phyloP scores from a whole-genome alignment of 2,329 filamentous ascomycete species.

The Cladobotryum protrusum region DNA sequence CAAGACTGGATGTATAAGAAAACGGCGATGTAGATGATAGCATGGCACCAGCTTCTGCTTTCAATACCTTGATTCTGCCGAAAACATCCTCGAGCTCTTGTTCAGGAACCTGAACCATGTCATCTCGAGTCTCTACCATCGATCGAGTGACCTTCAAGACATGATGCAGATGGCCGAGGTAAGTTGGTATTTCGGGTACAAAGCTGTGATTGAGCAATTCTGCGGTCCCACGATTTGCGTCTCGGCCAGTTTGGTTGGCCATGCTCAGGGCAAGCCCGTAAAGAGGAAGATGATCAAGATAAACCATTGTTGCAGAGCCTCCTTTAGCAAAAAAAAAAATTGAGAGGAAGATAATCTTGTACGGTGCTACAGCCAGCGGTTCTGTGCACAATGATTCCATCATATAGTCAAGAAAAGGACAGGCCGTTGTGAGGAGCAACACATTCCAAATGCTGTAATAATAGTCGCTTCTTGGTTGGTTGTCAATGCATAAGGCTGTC shows the following conservation, averaged over 20 bases:
- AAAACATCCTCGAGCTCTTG: slow-evolving; percentile 22
- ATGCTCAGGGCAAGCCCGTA: slow-evolving; percentile 11
- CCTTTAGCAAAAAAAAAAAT: not conserved
- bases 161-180: slow-evolving; percentile 12
- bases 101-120: slow-evolving; percentile 20
- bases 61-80: slow-evolving; percentile 21
- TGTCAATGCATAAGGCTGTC: not conserved
- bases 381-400: not conserved
- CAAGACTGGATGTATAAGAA: not conserved
- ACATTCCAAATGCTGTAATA: slow-evolving; percentile 24
- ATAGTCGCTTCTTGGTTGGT: not conserved
- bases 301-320: slow-evolving; percentile 15
- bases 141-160: slow-evolving; percentile 14
- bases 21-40: slow-evolving; percentile 13
- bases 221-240: not conserved
- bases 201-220: not conserved
- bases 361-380: no score
- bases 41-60: slow-evolving; percentile 23
- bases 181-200: slow-evolving; percentile 11
- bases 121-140: slow-evolving; percentile 21
- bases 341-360: no score
- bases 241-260: not conserved
- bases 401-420: slow-evolving; percentile 14
- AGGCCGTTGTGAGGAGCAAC: slow-evolving; percentile 25
- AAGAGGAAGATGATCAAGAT: slow-evolving; percentile 11